phyloP scores from a whole-genome alignment of 2,329 filamentous ascomycete genomes.

The Camillea tinctor region DNA sequence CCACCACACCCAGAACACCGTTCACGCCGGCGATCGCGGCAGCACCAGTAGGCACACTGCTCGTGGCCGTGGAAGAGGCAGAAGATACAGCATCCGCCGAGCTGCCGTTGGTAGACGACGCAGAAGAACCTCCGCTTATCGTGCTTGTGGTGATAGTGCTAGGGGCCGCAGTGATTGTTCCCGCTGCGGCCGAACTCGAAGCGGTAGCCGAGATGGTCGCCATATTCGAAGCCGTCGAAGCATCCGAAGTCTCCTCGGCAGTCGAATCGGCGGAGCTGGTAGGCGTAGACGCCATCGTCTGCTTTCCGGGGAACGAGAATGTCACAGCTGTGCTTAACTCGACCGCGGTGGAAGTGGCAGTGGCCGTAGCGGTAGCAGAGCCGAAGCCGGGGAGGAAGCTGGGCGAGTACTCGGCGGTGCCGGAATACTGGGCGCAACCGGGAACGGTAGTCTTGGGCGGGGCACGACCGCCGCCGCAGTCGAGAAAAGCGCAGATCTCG shows the following conservation, averaged over 20 bases:
- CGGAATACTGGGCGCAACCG: slow-evolving; percentile 56
- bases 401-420: slow-evolving; percentile 54
- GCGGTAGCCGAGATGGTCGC: slow-evolving; percentile 4
- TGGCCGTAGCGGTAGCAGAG: slow-evolving; percentile 3
- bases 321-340: neutral
- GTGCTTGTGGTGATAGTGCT: slow-evolving; percentile 2
- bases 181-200: slow-evolving; percentile 1
- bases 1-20: slow-evolving; percentile 15
- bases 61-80: slow-evolving; percentile 7
- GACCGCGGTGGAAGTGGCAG: slow-evolving; percentile 5
- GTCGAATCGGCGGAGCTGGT: neutral
- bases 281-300: too few species aligned
- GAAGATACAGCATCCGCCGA: slow-evolving; percentile 1
- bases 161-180: slow-evolving; percentile 4
- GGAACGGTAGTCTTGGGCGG: slow-evolving; percentile 63
- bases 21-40: slow-evolving; percentile 17
- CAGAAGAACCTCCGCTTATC: neutral
- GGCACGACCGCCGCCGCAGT: slow-evolving; percentile 67
- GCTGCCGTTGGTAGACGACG: neutral
- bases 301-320: too few species aligned
- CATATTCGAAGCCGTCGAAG: slow-evolving; percentile 2
- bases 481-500: slow-evolving; percentile 62
- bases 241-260: neutral
- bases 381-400: slow-evolving; percentile 43
- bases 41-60: slow-evolving; percentile 15